Conservation (phyloP, 2,329 filamentous ascomycete genomes). For the Aspergillus pseudoterreus region DNA sequence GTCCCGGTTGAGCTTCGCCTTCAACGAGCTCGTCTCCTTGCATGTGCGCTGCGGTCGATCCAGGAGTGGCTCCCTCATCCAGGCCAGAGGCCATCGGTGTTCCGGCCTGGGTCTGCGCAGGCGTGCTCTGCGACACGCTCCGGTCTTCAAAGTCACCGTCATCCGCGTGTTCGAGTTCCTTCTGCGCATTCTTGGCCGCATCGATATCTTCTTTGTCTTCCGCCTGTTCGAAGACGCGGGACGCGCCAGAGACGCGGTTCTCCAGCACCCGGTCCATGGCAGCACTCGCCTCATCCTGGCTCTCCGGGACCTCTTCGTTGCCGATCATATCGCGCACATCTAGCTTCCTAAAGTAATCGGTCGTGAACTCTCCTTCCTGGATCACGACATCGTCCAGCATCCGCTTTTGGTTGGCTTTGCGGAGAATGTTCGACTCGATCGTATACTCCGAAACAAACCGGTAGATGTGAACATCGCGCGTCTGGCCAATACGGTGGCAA, state of each 20-base stretch:
- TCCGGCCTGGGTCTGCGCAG: constrained; percentile 29
- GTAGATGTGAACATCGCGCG: constrained; percentile 96
- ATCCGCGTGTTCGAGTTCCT: constrained; percentile 78
- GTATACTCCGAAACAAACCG: constrained; percentile 89
- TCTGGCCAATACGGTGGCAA: constrained; percentile 95
- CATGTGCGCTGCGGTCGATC: constrained; percentile 13
- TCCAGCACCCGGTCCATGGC: constrained; percentile 85
- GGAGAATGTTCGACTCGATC: constrained; percentile 95
- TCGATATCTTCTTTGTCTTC: constrained; percentile 90
- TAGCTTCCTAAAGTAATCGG: constrained; percentile 85
- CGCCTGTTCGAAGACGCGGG: constrained; percentile 76
- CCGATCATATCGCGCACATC: constrained; percentile 66
- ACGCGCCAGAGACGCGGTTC: constrained; percentile 60
- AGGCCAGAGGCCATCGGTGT: constrained; percentile 36
- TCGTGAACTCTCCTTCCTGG: constrained; percentile 96
- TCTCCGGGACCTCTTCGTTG: constrained; percentile 53
- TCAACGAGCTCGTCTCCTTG: constrained; percentile 27
- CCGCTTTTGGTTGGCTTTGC: constrained; percentile 95
- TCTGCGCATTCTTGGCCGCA: constrained; percentile 82
- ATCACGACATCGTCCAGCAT: constrained; percentile 98
- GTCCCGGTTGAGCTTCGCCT: constrained; percentile 49
- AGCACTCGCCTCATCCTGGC: constrained; percentile 69
- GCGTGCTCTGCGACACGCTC: constrained; percentile 32
- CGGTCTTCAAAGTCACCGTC: constrained; percentile 80
- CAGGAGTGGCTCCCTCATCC: constrained; percentile 25